Evolutionary conservation across 768 basidiomycete genomes (phyloP), one percentile per base, ranked within the genome.

Genomic region (Agrocybe pediades): DNA sequence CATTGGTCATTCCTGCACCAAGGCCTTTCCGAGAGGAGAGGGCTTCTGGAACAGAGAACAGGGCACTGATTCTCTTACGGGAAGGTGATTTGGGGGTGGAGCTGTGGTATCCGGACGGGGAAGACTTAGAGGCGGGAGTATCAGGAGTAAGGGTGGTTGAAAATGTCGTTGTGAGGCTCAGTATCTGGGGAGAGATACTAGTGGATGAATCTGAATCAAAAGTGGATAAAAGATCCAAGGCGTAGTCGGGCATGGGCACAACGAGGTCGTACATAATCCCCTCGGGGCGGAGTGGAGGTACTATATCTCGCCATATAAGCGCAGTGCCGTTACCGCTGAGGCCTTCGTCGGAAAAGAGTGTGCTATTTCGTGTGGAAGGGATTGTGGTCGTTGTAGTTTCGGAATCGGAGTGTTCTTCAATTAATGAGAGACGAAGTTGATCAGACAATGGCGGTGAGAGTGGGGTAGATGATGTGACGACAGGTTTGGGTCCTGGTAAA

Each of bases 161-260:
- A 4, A 17, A 15, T 16, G 57, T 27, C 19, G 47, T 8, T 27
- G 49, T 36, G 49, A 26, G 49, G 9, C 8, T 50, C 4, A 16
- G 24, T 3, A 20, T 41, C 25, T 6, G 40, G 13, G 36, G 47
- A 48, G 11, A 52, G 49, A 16, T 40, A 48, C 5, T 25, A 24
- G 9, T 23, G 9, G 45, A 27, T 29, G 56, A 43, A 5, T 55
- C 53, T 23, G 58, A 44, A 33, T 78, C 78, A 19, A 81, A 69
- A 13, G 66, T 72, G 23, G 74, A 71, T 48, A 80, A 66, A 40
- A 81, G 74, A 56, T 75, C 68, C 49, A 71, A 62, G 5, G 76
- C 77, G 52, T 81, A 80, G 46, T 72, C 73, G 8, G 79, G 78
- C 46, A 80, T 68, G 8, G 46, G 27, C 36, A 74, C 65, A 15